Percentiles rank a stretch among this genome's conserved stretches.
phyloP scores from a whole-genome alignment of 768 basidiomycete species.

The Tylopilus vinaceipallidus region DNA sequence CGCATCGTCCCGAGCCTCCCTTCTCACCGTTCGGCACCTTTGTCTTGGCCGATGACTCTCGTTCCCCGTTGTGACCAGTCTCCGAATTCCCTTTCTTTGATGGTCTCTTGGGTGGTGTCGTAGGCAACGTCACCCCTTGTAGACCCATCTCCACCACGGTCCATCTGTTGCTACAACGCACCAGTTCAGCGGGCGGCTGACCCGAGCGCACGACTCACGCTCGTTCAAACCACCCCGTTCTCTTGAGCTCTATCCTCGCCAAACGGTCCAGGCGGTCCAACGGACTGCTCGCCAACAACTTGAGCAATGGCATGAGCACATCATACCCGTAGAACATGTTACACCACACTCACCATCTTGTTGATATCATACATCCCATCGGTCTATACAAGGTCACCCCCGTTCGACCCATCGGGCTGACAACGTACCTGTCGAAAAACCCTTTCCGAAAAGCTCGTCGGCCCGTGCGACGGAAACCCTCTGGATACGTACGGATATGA shows the following conservation, averaged over 20 bases:
- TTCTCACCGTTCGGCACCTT: background rate
- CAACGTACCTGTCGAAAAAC: constrained; percentile 15
- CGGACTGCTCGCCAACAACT: constrained; percentile 27
- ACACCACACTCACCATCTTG: constrained; percentile 24
- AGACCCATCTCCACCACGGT: constrained; percentile 26
- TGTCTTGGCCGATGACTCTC: background rate
- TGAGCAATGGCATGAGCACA: constrained; percentile 5
- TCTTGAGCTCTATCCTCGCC: constrained; percentile 30
- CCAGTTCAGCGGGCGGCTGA: background rate
- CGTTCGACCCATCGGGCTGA: background rate
- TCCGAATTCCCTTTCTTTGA: background rate
- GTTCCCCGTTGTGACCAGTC: background rate
- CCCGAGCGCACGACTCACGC: constrained; percentile 7
- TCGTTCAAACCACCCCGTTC: constrained; percentile 32
- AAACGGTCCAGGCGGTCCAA: constrained; percentile 29
- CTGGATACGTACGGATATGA: constrained; percentile 15
- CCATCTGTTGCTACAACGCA: constrained; percentile 28
- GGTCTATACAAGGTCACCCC: constrained; percentile 11
- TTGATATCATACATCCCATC: constrained; percentile 20
- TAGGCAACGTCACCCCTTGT: background rate
- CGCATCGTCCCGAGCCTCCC: background rate
- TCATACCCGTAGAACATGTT: background rate
- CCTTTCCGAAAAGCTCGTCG: constrained; percentile 2
- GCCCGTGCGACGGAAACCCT: background rate
- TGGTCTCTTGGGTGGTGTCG: constrained; percentile 12